A percentile compares a stretch with the other conserved stretches of the same genome.
phyloP scores from a whole-genome alignment of 805 yeast genomes.

The Metschnikowia cerradonensis region DNA sequence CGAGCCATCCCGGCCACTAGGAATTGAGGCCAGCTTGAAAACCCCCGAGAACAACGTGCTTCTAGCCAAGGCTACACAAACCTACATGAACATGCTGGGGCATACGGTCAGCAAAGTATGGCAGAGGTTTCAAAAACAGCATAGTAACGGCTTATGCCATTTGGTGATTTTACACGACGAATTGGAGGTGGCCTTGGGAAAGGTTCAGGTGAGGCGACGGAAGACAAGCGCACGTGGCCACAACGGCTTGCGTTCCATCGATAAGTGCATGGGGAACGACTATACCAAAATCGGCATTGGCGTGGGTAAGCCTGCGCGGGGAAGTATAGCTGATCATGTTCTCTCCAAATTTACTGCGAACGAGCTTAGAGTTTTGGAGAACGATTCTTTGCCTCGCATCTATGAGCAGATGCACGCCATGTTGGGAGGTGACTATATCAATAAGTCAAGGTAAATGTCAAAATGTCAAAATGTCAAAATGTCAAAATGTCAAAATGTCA shows the following conservation, averaged over 20 bases:
- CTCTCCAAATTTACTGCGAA: slow-evolving; percentile 45
- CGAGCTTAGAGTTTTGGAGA: slow-evolving; percentile 42
- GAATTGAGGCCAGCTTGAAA: slow-evolving; percentile 1
- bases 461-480: no score
- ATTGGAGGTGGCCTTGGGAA: slow-evolving; percentile 61
- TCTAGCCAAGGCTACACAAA: slow-evolving; percentile 47
- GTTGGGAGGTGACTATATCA: slow-evolving; percentile 15
- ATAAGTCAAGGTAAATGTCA: slow-evolving; percentile 2
- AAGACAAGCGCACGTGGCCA: slow-evolving; percentile 74
- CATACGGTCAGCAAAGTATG: slow-evolving; percentile 48
- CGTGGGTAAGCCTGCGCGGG: slow-evolving; percentile 59
- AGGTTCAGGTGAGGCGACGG: slow-evolving; percentile 56
- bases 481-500: no score
- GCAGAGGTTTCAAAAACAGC: slow-evolving; percentile 26
- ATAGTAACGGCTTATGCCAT: slow-evolving; percentile 23
- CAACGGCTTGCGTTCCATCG: slow-evolving; percentile 70
- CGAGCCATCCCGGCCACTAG: background rate
- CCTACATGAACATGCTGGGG: slow-evolving; percentile 73
- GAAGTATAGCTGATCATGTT: slow-evolving; percentile 62
- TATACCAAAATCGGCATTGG: slow-evolving; percentile 74
- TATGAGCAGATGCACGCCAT: slow-evolving; percentile 34
- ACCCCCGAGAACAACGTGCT: slow-evolving; percentile 21
- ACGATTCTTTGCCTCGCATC: slow-evolving; percentile 40
- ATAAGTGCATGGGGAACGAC: slow-evolving; percentile 40
- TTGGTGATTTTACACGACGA: slow-evolving; percentile 77